Conservation (phyloP, 1,284 basidiomycete genomes). For the Hemileia vastatrix region DNA sequence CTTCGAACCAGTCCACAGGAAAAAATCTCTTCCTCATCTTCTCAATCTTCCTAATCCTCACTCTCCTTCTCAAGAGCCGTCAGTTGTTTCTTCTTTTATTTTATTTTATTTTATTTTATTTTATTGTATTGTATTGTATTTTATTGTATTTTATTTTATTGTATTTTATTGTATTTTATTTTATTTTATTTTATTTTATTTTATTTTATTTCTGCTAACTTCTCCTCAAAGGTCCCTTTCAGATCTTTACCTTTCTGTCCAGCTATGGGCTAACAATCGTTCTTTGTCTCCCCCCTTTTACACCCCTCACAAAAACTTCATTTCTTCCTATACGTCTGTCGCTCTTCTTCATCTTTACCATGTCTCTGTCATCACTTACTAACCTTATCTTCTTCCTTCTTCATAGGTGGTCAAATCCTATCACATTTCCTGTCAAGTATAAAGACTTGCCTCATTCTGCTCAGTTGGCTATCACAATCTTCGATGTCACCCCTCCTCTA, state of each 20-base stretch:
- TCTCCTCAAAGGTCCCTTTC: constrained; percentile 55
- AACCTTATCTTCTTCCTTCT: constrained; percentile 3
- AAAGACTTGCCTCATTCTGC: constrained; percentile 78
- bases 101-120: background rate
- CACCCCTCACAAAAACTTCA: constrained; percentile 86
- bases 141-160: background rate
- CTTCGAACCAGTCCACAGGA: constrained; percentile 21
- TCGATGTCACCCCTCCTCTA: constrained; percentile 73
- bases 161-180: background rate
- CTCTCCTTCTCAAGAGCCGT: constrained; percentile 44
- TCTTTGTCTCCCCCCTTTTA: constrained; percentile 79
- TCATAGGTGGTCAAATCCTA: constrained; percentile 87
- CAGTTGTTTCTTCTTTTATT: background rate
- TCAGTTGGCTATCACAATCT: constrained; percentile 85
- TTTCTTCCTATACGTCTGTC: constrained; percentile 63
- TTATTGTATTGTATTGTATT: background rate
- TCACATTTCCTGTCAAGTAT: constrained; percentile 79
- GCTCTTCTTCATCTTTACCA: background rate
- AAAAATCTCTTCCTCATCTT: constrained; percentile 4
- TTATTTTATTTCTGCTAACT: background rate
- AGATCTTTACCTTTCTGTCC: constrained; percentile 83
- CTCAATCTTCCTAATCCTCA: constrained; percentile 56
- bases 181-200: background rate
- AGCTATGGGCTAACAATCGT: constrained; percentile 84
- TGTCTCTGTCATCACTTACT: background rate